Conservation (phyloP, 768 basidiomycete genomes). For the Phaeotremella skinneri region DNA sequence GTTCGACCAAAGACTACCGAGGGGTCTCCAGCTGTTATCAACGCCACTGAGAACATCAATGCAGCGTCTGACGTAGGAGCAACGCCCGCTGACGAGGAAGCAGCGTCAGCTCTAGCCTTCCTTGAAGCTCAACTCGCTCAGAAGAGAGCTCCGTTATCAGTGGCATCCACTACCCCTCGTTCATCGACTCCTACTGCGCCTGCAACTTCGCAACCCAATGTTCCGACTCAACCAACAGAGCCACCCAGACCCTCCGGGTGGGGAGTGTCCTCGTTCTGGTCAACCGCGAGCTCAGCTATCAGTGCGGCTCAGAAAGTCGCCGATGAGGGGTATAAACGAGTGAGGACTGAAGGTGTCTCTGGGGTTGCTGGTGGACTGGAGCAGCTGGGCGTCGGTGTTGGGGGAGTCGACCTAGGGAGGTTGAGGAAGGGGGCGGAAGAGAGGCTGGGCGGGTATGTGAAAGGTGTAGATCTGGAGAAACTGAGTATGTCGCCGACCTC, state of each 20-base stretch:
- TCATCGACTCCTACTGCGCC: conserved; percentile 45
- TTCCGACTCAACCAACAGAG: conserved; percentile 37
- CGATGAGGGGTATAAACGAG: conserved; percentile 86
- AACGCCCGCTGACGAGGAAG: conserved; percentile 59
- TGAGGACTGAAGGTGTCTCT: conserved; percentile 57
- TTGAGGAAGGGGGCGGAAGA: conserved; percentile 42
- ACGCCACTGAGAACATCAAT: conserved; percentile 6
- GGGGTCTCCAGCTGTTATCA: conserved; percentile 1
- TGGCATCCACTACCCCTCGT: conserved; percentile 51
- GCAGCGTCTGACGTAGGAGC: conserved; percentile 16
- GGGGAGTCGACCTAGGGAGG: conserved; percentile 63
- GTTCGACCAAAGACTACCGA: conserved; percentile 17
- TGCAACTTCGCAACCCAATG: conserved; percentile 51
- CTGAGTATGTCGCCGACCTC: conserved; percentile 60
- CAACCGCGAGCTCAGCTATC: conserved; percentile 75
- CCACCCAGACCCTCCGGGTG: conserved; percentile 57
- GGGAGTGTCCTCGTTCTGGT: conserved; percentile 77
- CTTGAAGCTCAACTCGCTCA: conserved; percentile 85
- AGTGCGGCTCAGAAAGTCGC: conserved; percentile 84
- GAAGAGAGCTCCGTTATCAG: conserved; percentile 65
- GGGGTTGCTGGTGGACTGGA: conserved; percentile 29
- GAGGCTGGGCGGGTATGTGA: conserved; percentile 57
- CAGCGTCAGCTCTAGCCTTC: conserved; percentile 82
- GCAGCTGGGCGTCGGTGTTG: conserved; percentile 53
- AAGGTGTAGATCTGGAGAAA: conserved; percentile 84